Evolutionary conservation across 2,329 filamentous ascomycete species (phyloP).

Genomic region (Trichoderma asperellum): DNA sequence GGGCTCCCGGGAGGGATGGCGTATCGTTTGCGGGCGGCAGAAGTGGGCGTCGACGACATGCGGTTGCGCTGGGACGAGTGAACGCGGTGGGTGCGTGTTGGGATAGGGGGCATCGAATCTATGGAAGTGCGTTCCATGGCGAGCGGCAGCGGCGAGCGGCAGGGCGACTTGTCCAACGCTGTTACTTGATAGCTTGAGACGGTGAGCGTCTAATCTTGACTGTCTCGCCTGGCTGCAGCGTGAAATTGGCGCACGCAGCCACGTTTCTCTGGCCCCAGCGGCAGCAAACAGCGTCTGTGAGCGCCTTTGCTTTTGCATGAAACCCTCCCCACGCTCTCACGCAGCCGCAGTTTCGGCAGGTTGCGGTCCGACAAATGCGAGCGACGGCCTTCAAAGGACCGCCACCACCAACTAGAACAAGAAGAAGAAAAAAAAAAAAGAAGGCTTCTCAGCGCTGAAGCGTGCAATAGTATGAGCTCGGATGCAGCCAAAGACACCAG

Average conservation of each 20-base stretch:
- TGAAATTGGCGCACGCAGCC: slow-evolving; percentile 25
- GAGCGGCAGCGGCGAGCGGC: slow-evolving; percentile 30
- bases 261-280: slow-evolving; percentile 9
- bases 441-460: neutral
- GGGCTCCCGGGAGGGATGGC: slow-evolving; percentile 58
- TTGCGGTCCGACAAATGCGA: slow-evolving; percentile 1
- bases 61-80: slow-evolving; percentile 29
- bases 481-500: slow-evolving; percentile 10
- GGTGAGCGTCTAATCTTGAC: slow-evolving; percentile 19
- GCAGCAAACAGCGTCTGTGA: slow-evolving; percentile 21
- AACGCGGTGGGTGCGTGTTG: slow-evolving; percentile 34
- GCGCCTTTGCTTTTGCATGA: neutral
- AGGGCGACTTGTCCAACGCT: slow-evolving; percentile 17
- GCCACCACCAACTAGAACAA: neutral
- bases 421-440: neutral
- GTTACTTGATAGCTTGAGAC: slow-evolving; percentile 13
- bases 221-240: slow-evolving; percentile 21
- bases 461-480: slow-evolving; percentile 13
- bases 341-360: neutral
- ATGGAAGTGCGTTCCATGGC: slow-evolving; percentile 39
- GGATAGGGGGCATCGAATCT: slow-evolving; percentile 40
- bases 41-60: slow-evolving; percentile 20
- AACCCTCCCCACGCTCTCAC: slow-evolving; percentile 14
- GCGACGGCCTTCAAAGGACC: neutral
- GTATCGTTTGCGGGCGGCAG: slow-evolving; percentile 25